Percentiles rank a stretch among this genome's conserved stretches.
Conservation (phyloP, 164 flowering plant species). For the Protea cynaroides region DNA sequence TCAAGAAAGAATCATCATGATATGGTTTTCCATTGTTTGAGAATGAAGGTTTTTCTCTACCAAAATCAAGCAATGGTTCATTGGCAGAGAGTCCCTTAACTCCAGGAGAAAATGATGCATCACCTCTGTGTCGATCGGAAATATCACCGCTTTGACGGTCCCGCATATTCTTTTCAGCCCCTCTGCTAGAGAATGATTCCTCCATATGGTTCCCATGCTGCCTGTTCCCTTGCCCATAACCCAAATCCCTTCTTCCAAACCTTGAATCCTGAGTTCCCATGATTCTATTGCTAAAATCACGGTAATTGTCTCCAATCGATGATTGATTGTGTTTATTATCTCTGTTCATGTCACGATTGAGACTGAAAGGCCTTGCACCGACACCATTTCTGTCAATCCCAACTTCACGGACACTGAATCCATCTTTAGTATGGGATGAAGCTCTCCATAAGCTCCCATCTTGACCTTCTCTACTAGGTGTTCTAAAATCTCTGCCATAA, state of each 20-base stretch:
- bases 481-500: constrained; percentile 34
- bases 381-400: constrained; percentile 30
- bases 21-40: constrained; percentile 48
- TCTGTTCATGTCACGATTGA: constrained; percentile 30
- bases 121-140: constrained; percentile 35
- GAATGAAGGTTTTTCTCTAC: constrained; percentile 49
- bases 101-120: constrained; percentile 41
- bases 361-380: constrained; percentile 26
- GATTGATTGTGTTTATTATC: constrained; percentile 40
- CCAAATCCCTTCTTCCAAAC: constrained; percentile 39
- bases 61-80: constrained; percentile 52
- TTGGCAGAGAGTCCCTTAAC: constrained; percentile 34
- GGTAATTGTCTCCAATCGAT: constrained; percentile 23
- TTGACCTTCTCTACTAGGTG: constrained; percentile 51
- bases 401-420: constrained; percentile 25
- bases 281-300: constrained; percentile 22
- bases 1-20: constrained; percentile 52
- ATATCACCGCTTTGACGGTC: constrained; percentile 38
- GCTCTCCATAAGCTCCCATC: constrained; percentile 63
- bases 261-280: constrained; percentile 22
- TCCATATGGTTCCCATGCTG: constrained; percentile 38
- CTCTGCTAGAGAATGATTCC: constrained; percentile 38
- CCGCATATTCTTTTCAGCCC: constrained; percentile 29
- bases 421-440: constrained; percentile 35
- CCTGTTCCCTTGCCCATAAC: constrained; percentile 39